Conservation (phyloP, 306 rosid genomes). For the Prunus campanulata region DNA sequence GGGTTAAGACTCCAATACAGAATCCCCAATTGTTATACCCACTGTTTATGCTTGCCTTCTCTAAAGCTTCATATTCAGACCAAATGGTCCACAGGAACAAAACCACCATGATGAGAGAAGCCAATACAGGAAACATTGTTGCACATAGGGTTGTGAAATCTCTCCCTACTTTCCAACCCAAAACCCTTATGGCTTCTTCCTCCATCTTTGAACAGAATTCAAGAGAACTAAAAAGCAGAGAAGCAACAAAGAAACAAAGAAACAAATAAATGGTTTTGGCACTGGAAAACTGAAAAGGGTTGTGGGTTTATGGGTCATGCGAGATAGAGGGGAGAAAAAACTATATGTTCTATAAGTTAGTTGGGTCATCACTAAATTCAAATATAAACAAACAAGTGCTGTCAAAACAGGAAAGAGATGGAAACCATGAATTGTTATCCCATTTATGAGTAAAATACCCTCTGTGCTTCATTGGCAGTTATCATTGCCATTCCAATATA, state of each 20-base stretch:
- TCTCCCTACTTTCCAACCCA: slow-evolving; percentile 17
- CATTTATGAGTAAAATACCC: not conserved
- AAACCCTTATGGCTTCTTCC: slow-evolving; percentile 6
- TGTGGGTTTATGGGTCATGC: not conserved
- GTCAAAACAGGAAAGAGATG: not conserved
- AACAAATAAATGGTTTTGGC: not conserved
- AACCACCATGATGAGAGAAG: slow-evolving; percentile 31
- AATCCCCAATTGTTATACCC: slow-evolving; percentile 25
- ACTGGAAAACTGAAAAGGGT: not conserved
- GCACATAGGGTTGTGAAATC: slow-evolving; percentile 9
- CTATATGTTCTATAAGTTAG: not conserved
- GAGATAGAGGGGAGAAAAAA: not conserved
- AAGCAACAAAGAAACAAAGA: not conserved
- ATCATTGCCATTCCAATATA: not conserved
- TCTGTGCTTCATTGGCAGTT: not conserved
- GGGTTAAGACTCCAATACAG: slow-evolving; percentile 37
- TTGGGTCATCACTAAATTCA: slow-evolving; percentile 1
- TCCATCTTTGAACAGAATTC: slow-evolving; percentile 16
- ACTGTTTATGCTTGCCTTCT: slow-evolving; percentile 14
- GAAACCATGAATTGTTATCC: not conserved
- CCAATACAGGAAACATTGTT: slow-evolving; percentile 20
- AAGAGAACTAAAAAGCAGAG: not conserved
- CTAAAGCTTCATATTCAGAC: slow-evolving; percentile 35
- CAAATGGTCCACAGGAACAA: slow-evolving; percentile 35
- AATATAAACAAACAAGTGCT: not conserved